Percentiles rank a stretch among this genome's conserved stretches.
Conservation (phyloP, 2,329 filamentous ascomycete genomes). For the Colletotrichum sp. region DNA sequence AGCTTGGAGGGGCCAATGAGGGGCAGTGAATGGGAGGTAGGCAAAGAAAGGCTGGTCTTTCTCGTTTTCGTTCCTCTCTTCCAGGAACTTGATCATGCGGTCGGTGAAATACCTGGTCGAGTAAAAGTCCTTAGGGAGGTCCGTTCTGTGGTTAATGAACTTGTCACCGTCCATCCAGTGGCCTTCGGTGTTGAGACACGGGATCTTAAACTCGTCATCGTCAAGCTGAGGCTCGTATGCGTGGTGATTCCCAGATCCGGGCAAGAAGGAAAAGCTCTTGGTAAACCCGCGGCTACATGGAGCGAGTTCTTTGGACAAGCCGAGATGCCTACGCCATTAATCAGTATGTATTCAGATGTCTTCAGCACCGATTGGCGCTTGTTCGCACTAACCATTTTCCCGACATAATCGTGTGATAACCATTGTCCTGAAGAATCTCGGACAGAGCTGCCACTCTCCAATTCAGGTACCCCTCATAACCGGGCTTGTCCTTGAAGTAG, state of each 20-base stretch:
- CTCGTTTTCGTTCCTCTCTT: constrained; percentile 41
- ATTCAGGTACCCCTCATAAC: constrained; percentile 38
- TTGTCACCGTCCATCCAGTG: constrained; percentile 47
- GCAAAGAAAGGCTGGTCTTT: constrained; percentile 50
- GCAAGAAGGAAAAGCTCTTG: constrained; percentile 43
- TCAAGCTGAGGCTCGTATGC: constrained; percentile 51
- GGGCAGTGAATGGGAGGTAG: constrained; percentile 56
- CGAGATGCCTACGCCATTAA: constrained; percentile 35
- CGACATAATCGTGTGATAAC: constrained; percentile 34
- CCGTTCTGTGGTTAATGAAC: constrained; percentile 36
- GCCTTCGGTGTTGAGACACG: not conserved
- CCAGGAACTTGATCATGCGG: constrained; percentile 44
- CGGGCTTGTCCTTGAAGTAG: constrained; percentile 23
- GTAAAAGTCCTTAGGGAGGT: constrained; percentile 49
- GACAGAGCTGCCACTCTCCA: constrained; percentile 30
- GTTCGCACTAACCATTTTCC: constrained; percentile 32
- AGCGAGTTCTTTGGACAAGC: constrained; percentile 34
- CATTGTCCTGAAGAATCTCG: constrained; percentile 32
- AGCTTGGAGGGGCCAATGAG: constrained; percentile 59
- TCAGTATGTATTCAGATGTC: not conserved
- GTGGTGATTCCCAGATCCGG: constrained; percentile 56
- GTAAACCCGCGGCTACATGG: constrained; percentile 46
- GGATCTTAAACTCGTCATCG: not conserved
- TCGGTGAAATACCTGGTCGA: constrained; percentile 48
- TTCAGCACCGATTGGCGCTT: not conserved